Evolutionary conservation across 2,329 filamentous ascomycete genomes (phyloP), one percentile per base, ranked within the genome.

Genomic region (Ophiostoma quercus): DNA sequence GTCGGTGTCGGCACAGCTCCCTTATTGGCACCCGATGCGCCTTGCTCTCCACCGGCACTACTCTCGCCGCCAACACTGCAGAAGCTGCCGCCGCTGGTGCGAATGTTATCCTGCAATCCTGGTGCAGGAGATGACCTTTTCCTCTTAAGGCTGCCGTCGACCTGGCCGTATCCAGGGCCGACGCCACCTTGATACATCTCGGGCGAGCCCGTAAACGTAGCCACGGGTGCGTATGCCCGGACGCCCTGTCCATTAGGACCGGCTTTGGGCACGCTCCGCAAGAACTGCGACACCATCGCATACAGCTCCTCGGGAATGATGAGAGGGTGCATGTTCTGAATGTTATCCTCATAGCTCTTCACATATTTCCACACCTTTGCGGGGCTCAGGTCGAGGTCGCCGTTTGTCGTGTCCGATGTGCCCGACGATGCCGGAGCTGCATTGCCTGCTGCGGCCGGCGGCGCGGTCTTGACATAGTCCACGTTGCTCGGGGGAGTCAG

Each of bases 301-400:
- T 84, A 78, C 8, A 90, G 79, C 54, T 84, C 80, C 41, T 77
- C 79, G 1, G 84, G 84, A 29, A 84, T 81, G 34, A 90, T 82
- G 70, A 90, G 84, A 6, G 87, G 87, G 73, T 90, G 87, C 84
- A 90, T 87, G 73, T 84, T 88, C 68, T 89, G 82, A 41, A 90
- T 87, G 73, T 89, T 82, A 0, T 84, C 79, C 76, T 87, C 84
- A 77, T 87, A 90, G 73, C 83, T 85, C 57, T 82, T 74, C 12
- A 88, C 84, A 71, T 88, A 85, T 54, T 75, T 75, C 79, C 80
- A 82, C 0, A 89, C 85, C 43, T 79, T 84, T 0, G 74, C 71
- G 67, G 83, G 79, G 5, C 80, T 81, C 72, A 88, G 84, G 74
- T 88, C 85, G 1, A 86, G 84, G 65, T 83, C 84, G 84, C 81